These are phyloP conservation scores for Leccinellum luteum DNA, from an alignment of 768 basidiomycete genomes.

Conservation along the genomic window DNA sequence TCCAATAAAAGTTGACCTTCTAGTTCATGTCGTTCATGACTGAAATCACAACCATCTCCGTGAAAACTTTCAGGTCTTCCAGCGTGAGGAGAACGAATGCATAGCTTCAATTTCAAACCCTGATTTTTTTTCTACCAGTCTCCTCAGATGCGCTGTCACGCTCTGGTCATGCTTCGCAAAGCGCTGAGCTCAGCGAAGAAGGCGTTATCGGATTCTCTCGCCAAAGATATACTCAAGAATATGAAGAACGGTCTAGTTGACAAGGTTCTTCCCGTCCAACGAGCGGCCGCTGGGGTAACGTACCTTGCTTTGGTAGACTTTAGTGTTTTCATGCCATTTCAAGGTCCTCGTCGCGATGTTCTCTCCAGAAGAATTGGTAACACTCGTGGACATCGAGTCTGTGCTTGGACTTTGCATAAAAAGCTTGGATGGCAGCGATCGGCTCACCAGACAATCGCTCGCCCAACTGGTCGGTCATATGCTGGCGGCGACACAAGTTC, in stretches of 20 bases:
- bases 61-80: conserved; percentile 73
- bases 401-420: conserved; percentile 66
- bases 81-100: conserved; percentile 45
- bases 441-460: conserved; percentile 75
- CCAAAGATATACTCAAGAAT: conserved; percentile 83
- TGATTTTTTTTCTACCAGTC: conserved; percentile 44
- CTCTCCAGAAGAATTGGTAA: conserved; percentile 50
- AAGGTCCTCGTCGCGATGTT: conserved; percentile 60
- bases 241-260: conserved; percentile 73
- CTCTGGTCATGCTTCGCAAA: conserved; percentile 75
- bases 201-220: conserved; percentile 73
- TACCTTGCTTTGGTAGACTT: not conserved
- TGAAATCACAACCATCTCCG: conserved; percentile 65
- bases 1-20: not conserved
- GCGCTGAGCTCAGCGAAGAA: conserved; percentile 76
- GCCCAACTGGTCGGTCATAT: conserved; percentile 81
- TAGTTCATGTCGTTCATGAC: conserved; percentile 96
- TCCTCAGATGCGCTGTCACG: conserved; percentile 79
- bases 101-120: not conserved
- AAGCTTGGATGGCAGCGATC: conserved; percentile 79
- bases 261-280: conserved; percentile 81
- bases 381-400: conserved; percentile 72
- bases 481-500: conserved; percentile 78
- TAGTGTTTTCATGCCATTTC: conserved; percentile 15
- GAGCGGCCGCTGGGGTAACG: conserved; percentile 74